phyloP scores from a whole-genome alignment of 2,329 filamentous ascomycete genomes.

The Microsporum ferrugineum region DNA sequence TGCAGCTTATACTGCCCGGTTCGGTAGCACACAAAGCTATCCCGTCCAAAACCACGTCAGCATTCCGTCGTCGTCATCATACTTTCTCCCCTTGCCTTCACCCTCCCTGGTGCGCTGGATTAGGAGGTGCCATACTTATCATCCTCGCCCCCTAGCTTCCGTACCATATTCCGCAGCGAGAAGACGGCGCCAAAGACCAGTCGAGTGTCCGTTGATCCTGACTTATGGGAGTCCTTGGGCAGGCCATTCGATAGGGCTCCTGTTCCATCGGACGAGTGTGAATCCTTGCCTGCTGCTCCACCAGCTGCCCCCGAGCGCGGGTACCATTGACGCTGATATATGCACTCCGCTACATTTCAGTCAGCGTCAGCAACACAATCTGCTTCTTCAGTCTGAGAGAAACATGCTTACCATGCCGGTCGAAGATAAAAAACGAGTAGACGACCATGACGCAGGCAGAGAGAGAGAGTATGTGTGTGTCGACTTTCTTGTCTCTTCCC shows the following conservation, averaged over 20 bases:
- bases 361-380: not conserved
- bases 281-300: slow-evolving; percentile 28
- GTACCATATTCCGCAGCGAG: slow-evolving; percentile 90
- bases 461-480: not conserved
- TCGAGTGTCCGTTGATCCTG: slow-evolving; percentile 74
- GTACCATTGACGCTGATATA: slow-evolving; percentile 84
- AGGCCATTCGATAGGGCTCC: slow-evolving; percentile 33
- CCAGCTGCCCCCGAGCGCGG: slow-evolving; percentile 38
- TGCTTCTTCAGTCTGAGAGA: not conserved
- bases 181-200: slow-evolving; percentile 96
- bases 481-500: not conserved
- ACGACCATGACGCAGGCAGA: slow-evolving; percentile 56
- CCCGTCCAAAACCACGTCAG: not conserved
- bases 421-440: slow-evolving; percentile 98
- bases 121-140: slow-evolving; percentile 45
- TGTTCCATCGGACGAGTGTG: slow-evolving; percentile 24
- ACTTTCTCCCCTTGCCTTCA: not conserved
- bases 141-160: slow-evolving; percentile 85
- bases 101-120: not conserved
- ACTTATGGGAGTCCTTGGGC: slow-evolving; percentile 15
- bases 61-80: not conserved
- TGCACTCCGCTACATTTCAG: slow-evolving; percentile 69
- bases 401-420: slow-evolving; percentile 67
- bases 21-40: slow-evolving; percentile 80
- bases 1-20: slow-evolving; percentile 96